Evolutionary conservation across 2,329 filamentous ascomycete genomes (phyloP), one percentile per base, ranked within the genome.

Genomic region (Pseudonectria foliicola): DNA sequence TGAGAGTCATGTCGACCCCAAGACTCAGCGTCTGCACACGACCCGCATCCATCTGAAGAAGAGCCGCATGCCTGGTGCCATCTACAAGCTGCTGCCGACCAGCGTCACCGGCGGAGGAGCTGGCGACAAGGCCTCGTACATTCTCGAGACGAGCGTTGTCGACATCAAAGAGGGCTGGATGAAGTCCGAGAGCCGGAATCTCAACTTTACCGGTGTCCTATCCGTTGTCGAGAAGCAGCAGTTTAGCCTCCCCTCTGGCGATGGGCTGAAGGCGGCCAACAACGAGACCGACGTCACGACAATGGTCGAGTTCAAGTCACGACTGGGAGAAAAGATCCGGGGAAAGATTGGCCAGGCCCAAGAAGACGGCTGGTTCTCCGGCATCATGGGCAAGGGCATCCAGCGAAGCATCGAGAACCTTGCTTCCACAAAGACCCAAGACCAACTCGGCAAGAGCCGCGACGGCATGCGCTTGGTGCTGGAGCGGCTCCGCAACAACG

Each of bases 391-490:
- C 23, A 75, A 73, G 27, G 74, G 82, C n/a, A 75, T 90, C 29
- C 82, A 89, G 57, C 70, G 81, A 45, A 86, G 80, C 52, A 89
- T 92, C 51, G 85, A 92, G 64, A 74, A 75, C 35, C 80, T 90
- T 41, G 84, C 83, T 10, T 78, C 85, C 26, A 82, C 79, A 53
- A 82, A 85, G 55, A 87, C 85, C 5, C 75, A 82, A 45, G 81
- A 83, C 50, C 83, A 85, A 55, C 72, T 90, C 50, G 79, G 81
- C 33, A 89, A 89, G 64, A 85, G 83, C 48, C 78, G 82, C 32
- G 82, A 89, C 56, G 85, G 85, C 31, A 90, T 92, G 85, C 79
- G 76, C 37, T 76, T 89, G 25, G 85, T 92, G 7, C 68, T 92
- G 14, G 82, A 88, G 59, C 70, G 85, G 31, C 63, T 79, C 34